Conservation (phyloP, 2,329 filamentous ascomycete genomes). For the Exserohilum rostratum region DNA sequence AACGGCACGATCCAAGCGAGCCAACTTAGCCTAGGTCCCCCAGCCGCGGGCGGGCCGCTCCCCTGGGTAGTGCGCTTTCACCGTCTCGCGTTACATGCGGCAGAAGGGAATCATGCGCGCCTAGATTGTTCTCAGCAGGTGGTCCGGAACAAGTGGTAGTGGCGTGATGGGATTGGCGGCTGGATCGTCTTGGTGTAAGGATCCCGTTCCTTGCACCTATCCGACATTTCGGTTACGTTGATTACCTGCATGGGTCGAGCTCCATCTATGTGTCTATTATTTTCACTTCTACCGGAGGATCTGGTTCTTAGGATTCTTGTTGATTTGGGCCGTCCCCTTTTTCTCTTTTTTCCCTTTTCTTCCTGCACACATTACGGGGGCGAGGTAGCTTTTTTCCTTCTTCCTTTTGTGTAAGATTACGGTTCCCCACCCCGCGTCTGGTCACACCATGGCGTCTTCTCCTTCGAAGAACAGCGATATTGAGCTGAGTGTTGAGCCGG, state of each 20-base stretch:
- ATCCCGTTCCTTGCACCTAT: slow-evolving; percentile 4
- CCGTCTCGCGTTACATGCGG: slow-evolving; percentile 11
- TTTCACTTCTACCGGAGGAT: not conserved
- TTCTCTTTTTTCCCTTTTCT: not conserved
- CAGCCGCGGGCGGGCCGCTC: not conserved
- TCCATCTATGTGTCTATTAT: slow-evolving; percentile 6
- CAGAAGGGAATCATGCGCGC: slow-evolving; percentile 1
- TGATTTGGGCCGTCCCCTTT: no score
- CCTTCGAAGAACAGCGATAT: slow-evolving; percentile 17
- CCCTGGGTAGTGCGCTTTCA: slow-evolving; percentile 8
- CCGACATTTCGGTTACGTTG: slow-evolving; percentile 9
- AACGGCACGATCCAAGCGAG: not conserved
- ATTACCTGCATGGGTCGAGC: slow-evolving; percentile 1
- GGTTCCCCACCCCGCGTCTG: not conserved
- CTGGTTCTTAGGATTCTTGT: no score
- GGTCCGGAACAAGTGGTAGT: slow-evolving; percentile 10
- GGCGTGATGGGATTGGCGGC: slow-evolving; percentile 5
- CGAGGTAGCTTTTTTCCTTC: no score
- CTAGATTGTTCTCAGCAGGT: slow-evolving; percentile 21
- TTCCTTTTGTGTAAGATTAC: not conserved
- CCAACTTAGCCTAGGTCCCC: no score
- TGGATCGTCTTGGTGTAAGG: not conserved
- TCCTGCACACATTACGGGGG: no score
- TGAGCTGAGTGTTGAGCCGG: slow-evolving; percentile 15
- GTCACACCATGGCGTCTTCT: slow-evolving; percentile 18